Conservation (phyloP, 345 rosid species). For the Euclidium syriacum region DNA sequence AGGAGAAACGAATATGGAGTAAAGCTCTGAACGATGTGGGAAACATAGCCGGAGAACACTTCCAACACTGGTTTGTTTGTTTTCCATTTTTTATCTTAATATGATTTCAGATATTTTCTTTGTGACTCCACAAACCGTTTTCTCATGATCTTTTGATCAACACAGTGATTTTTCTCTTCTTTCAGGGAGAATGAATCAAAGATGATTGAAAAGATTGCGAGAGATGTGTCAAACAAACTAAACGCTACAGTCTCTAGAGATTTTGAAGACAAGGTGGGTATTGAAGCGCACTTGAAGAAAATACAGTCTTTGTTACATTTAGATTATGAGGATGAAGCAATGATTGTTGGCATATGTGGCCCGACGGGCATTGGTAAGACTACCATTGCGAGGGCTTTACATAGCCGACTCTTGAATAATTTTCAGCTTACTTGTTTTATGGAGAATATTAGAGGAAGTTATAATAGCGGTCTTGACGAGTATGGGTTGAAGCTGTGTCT, state of each 20-base stretch:
- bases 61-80: background rate
- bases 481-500: no score
- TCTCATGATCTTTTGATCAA: no score
- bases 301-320: background rate
- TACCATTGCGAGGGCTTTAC: no score
- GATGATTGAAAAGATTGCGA: no score
- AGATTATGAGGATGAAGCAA: background rate
- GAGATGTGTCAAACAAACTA: no score
- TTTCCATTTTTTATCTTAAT: no score
- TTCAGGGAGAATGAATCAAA: no score
- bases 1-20: background rate
- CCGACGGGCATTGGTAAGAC: no score
- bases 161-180: no score
- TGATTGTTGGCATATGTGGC: background rate
- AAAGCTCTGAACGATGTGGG: background rate
- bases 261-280: no score
- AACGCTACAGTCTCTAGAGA: no score
- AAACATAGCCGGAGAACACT: background rate
- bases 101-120: background rate
- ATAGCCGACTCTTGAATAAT: background rate
- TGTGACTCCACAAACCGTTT: background rate
- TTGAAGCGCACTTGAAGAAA: background rate
- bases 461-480: no score
- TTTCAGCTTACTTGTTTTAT: background rate
- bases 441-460: background rate